Percentiles rank a stretch among this genome's conserved stretches.
Evolutionary conservation across 768 basidiomycete genomes (phyloP).

Genomic region (Leucosporidium creatinivorum): DNA sequence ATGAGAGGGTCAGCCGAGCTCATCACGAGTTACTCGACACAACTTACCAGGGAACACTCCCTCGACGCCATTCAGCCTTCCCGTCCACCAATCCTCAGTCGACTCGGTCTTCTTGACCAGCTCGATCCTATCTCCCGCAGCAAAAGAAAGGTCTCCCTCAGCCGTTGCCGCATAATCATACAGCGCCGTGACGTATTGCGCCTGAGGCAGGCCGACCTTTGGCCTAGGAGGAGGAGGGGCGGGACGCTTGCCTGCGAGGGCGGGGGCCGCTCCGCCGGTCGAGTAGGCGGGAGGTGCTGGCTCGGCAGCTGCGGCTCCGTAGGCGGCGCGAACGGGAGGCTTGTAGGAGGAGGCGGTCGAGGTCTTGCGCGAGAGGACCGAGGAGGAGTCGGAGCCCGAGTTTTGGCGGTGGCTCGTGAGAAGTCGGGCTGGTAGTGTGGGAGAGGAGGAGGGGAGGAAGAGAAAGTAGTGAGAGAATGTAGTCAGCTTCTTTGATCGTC

Average conservation of each 20-base stretch:
- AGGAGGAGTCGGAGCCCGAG: conserved; percentile 21
- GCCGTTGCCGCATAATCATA: conserved; percentile 87
- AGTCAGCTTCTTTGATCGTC: no score
- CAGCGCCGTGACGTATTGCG: conserved; percentile 77
- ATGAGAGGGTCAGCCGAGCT: not conserved
- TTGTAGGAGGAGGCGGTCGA: conserved; percentile 42
- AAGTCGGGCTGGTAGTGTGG: not conserved
- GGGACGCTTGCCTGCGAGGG: conserved; percentile 56
- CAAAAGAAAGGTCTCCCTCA: conserved; percentile 86
- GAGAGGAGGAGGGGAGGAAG: not conserved
- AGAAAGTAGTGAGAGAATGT: no score
- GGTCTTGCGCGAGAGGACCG: conserved; percentile 46
- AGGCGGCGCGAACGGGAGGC: conserved; percentile 46
- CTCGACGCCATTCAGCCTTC: conserved; percentile 66
- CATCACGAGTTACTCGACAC: not conserved
- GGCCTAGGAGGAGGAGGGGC: conserved; percentile 92
- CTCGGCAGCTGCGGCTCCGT: conserved; percentile 43
- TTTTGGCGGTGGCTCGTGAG: conserved; percentile 23
- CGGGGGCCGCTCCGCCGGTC: conserved; percentile 34
- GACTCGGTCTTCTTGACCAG: conserved; percentile 72
- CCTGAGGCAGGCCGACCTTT: conserved; percentile 63
- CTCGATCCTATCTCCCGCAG: conserved; percentile 81
- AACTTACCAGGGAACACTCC: conserved; percentile 71
- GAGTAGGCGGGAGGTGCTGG: conserved; percentile 49
- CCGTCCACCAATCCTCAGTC: conserved; percentile 97